Percentiles rank a stretch among this genome's conserved stretches.
Evolutionary conservation across 495 filamentous ascomycete species (phyloP).

Genomic region (Lichenothelia convexa): DNA sequence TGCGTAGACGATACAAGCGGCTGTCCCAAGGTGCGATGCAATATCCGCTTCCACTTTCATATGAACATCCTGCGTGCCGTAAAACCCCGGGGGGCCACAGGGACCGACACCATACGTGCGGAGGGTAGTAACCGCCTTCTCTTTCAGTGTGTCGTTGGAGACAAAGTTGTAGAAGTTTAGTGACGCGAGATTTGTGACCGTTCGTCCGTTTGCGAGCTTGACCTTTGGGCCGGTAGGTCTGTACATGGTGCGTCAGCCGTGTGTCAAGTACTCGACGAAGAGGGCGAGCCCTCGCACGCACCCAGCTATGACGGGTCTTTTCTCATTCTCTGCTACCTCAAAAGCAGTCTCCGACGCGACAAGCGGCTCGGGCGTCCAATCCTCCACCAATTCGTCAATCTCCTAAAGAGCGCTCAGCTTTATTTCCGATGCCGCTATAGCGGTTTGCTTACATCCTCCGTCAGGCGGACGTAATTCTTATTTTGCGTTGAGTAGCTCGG

Average conservation of each 20-base stretch:
- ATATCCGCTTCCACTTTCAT: constrained; percentile 94
- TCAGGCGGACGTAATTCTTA: constrained; percentile 68
- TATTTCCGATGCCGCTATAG: not conserved
- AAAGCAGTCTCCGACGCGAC: constrained; percentile 50
- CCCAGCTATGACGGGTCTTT: constrained; percentile 72
- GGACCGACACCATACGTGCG: constrained; percentile 92
- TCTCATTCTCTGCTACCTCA: constrained; percentile 71
- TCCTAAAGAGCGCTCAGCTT: constrained; percentile 31
- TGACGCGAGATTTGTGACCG: constrained; percentile 78
- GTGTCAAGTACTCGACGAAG: not conserved
- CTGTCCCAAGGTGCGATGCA: constrained; percentile 66
- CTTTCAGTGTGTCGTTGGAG: constrained; percentile 75
- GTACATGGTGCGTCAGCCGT: constrained; percentile 4
- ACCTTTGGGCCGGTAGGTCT: constrained; percentile 80
- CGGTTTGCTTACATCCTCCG: constrained; percentile 45
- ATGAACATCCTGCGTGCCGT: constrained; percentile 96
- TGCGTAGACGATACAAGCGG: constrained; percentile 81
- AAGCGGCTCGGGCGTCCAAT: constrained; percentile 90
- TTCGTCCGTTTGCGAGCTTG: constrained; percentile 76
- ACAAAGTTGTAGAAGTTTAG: constrained; percentile 97
- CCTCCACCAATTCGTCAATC: constrained; percentile 91
- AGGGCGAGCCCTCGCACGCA: constrained; percentile 18
- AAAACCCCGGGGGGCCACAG: constrained; percentile 92
- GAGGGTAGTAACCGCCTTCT: constrained; percentile 82
- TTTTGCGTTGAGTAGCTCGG: constrained; percentile 80